Conservation (phyloP, 257 asterid genomes). For the Solanum boliviense region DNA sequence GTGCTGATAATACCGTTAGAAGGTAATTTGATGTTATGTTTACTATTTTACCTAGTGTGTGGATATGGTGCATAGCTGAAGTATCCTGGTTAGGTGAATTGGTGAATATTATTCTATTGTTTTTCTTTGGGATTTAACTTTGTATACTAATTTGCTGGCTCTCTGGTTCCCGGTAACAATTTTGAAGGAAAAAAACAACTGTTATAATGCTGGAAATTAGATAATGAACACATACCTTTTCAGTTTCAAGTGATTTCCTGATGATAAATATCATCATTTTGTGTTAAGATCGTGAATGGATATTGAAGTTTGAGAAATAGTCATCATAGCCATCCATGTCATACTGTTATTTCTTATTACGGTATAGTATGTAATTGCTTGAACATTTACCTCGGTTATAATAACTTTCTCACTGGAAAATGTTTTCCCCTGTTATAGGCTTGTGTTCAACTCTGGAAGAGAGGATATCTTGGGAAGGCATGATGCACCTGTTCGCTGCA, state of each 20-base stretch:
- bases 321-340: neutral
- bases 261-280: neutral
- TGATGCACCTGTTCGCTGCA: conserved; percentile 73
- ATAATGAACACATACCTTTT: neutral
- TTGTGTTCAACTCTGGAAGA: conserved; percentile 52
- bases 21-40: conserved; percentile 26
- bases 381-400: neutral
- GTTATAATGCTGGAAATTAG: neutral
- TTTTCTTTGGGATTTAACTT: neutral
- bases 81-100: neutral
- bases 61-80: neutral
- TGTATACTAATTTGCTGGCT: neutral
- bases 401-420: neutral
- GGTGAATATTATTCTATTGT: neutral
- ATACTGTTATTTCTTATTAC: neutral
- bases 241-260: neutral
- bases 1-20: conserved; percentile 70
- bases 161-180: neutral
- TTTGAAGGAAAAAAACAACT: neutral
- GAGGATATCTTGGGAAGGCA: conserved; percentile 70
- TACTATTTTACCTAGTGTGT: neutral
- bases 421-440: conserved; percentile 29
- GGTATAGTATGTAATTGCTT: neutral
- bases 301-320: neutral
- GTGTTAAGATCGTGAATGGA: neutral